Evolutionary conservation across 345 rosid species (phyloP), one percentile per base, ranked within the genome.

Genomic region (Moringa oleifera): DNA sequence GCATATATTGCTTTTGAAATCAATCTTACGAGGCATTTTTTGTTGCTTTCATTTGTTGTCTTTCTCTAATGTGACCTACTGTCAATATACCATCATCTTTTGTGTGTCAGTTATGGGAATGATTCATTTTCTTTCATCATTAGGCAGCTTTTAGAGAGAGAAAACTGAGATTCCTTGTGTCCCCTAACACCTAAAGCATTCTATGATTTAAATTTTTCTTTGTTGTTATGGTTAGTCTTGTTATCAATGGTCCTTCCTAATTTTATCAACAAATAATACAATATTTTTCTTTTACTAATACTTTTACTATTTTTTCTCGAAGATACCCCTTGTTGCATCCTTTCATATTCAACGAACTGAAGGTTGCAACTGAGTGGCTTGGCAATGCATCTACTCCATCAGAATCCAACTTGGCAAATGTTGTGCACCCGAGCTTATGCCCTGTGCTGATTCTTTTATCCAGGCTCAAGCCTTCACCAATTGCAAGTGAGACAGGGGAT

Each of bases 371-470:
- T 10, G 94, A 80, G 61, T 71, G 75, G 65, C 89, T 90, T 55
- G 72, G 69, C 33, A 71, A 72, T 64, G 73, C 80, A 37, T 73
- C 83, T 51, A 75, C 82, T 58, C 77, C 69, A 70, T 76, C 79
- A 22, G 87, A 77, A 74, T 75, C 88, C 65, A 86, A 75, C 78
- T 80, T 83, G 31, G 82, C 68, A 56, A 93, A 82, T 65, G 80
- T 59, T 69, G 98, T 93, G 51, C 97, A 88, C 69, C 98, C 98
- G 51, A 93, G 98, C 81, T 75, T 93, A 75, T 93, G 98, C 75
- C 96, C 98, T 20, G 73, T 93, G 72, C 79, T 93, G 73, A 88
- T 93, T 74, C 88, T 93, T 70, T 77, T 93, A 74, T 90, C 96
- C 51, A 86, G 97, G 84, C 96, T 93, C 58, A 93, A 88, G 83